Conservation (phyloP, 176 grass and related monocot species). For the Dactylis glomerata region DNA sequence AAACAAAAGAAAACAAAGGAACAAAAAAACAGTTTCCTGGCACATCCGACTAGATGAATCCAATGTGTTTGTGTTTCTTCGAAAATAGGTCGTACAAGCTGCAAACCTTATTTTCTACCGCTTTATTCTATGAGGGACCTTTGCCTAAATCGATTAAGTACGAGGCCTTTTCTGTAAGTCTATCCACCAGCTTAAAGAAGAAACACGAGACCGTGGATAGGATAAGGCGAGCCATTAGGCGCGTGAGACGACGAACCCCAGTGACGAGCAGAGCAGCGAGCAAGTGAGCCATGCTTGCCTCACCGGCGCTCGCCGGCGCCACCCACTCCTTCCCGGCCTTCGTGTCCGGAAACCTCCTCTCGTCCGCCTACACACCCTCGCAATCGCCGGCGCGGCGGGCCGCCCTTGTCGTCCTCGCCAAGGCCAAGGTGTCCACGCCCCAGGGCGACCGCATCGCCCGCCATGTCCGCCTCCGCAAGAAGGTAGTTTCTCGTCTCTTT, state of each 20-base stretch:
- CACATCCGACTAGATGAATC: no score
- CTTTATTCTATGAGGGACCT: no score
- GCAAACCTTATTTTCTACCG: no score
- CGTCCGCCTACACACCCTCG: not conserved
- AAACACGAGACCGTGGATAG: conserved; percentile 4
- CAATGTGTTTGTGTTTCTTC: no score
- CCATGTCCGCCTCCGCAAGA: conserved; percentile 84
- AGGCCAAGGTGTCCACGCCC: conserved; percentile 61
- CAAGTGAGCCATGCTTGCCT: conserved; percentile 30
- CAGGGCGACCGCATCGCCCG: conserved; percentile 67
- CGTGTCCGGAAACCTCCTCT: not conserved
- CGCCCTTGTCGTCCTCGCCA: conserved; percentile 40
- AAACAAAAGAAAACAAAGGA: no score
- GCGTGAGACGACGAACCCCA: not conserved
- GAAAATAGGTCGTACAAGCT: no score
- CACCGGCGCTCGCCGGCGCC: conserved; percentile 43
- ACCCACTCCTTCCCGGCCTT: conserved; percentile 28
- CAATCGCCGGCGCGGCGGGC: conserved; percentile 3
- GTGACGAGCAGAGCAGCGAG: conserved; percentile 5
- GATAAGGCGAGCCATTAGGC: conserved; percentile 33
- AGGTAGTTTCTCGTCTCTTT: conserved; percentile 35
- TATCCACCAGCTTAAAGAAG: conserved; percentile 11
- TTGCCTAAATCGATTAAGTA: not conserved
- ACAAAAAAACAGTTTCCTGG: no score
- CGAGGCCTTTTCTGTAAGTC: not conserved